A percentile compares a stretch with the other conserved stretches of the same genome.
Evolutionary conservation across 768 basidiomycete species (phyloP).

Genomic region (Phaffia tasmanica): DNA sequence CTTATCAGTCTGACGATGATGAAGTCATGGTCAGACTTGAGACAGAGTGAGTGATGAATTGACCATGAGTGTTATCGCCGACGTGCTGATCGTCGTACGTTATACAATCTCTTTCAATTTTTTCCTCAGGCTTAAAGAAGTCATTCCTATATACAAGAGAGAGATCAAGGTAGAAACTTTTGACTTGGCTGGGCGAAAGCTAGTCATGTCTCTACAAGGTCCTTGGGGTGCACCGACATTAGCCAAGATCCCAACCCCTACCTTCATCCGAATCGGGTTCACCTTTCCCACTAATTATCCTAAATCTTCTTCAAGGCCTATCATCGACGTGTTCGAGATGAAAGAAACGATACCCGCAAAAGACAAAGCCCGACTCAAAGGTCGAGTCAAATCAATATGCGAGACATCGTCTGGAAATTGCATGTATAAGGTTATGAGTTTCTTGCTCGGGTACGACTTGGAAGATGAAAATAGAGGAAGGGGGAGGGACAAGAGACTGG

Average conservation of each 20-base stretch:
- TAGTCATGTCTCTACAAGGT: constrained; percentile 74
- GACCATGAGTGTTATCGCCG: too few species aligned
- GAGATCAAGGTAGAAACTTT: constrained; percentile 24
- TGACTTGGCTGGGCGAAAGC: constrained; percentile 49
- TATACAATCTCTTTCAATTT: neutral
- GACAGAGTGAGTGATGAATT: too few species aligned
- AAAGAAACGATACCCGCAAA: constrained; percentile 67
- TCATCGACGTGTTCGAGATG: constrained; percentile 63
- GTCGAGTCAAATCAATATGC: constrained; percentile 2
- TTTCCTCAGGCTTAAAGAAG: constrained; percentile 27
- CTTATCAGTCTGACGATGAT: too few species aligned
- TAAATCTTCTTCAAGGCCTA: constrained; percentile 48
- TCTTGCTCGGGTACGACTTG: constrained; percentile 52
- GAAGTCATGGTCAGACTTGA: too few species aligned
- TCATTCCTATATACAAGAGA: too few species aligned
- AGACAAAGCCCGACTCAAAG: constrained; percentile 55
- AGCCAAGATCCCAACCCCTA: constrained; percentile 59
- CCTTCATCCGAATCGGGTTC: constrained; percentile 76
- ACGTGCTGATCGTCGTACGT: too few species aligned
- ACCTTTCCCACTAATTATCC: constrained; percentile 72
- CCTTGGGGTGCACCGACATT: constrained; percentile 53
- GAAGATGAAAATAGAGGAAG: constrained; percentile 32
- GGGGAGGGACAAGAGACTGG: constrained; percentile 36
- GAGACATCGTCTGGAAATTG: constrained; percentile 39
- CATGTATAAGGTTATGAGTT: constrained; percentile 45